Conservation (phyloP, 1,284 basidiomycete species). For the Athelia sp. region DNA sequence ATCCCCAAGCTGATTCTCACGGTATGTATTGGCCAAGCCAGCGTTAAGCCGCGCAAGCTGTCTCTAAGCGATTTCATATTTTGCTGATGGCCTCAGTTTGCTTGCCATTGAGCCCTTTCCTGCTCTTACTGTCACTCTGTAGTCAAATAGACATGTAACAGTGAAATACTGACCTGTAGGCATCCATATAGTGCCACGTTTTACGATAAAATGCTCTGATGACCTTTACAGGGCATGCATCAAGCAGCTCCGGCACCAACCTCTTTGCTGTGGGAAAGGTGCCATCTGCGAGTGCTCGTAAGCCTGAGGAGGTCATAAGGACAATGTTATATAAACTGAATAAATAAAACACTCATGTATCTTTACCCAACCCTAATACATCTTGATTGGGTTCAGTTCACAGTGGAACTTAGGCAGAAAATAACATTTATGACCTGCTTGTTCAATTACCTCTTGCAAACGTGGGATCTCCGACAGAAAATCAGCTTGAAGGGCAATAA, state of each 20-base stretch:
- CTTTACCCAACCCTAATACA: conserved; percentile 2
- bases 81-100: too few relatives aligned
- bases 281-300: not conserved
- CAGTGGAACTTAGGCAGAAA: conserved; percentile 3
- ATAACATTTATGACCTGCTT: conserved; percentile 7
- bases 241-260: not conserved
- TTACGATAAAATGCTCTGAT: not conserved
- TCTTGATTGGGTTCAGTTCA: conserved; percentile 3
- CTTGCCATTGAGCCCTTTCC: not conserved
- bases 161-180: not conserved
- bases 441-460: conserved; percentile 17
- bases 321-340: not conserved
- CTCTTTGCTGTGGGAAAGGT: not conserved
- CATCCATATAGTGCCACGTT: not conserved
- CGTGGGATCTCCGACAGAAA: conserved; percentile 14
- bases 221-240: not conserved
- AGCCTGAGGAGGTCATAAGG: not conserved
- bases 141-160: not conserved
- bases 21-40: too few relatives aligned
- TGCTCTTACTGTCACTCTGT: not conserved
- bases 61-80: too few relatives aligned
- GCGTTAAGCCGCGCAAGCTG: too few relatives aligned
- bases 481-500: conserved; percentile 14
- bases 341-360: not conserved
- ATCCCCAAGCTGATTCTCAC: too few relatives aligned